Conservation (phyloP, 2,329 filamentous ascomycete species). For the Aspergillus persii region DNA sequence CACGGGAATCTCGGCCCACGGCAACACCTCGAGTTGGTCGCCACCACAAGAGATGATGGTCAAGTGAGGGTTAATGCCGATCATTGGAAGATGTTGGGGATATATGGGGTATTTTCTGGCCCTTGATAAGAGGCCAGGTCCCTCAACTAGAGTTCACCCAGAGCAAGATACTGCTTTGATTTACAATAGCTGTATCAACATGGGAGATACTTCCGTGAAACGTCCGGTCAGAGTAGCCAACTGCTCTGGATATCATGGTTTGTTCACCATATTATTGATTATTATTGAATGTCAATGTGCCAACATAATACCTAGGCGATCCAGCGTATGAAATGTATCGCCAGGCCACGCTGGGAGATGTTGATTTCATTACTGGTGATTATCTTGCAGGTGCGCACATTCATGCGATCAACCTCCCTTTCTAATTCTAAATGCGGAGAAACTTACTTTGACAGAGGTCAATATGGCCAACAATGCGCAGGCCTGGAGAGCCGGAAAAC, state of each 20-base stretch:
- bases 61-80: background rate
- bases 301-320: constrained; percentile 20
- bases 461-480: constrained; percentile 49
- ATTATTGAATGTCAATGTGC: background rate
- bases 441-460: constrained; percentile 30
- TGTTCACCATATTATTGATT: background rate
- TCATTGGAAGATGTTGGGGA: background rate
- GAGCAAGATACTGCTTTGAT: background rate
- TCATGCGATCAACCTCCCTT: background rate
- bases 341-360: constrained; percentile 36
- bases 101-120: background rate
- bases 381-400: constrained; percentile 46
- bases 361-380: constrained; percentile 56
- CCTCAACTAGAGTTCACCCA: too few relatives aligned
- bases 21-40: background rate
- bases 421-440: background rate
- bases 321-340: constrained; percentile 37
- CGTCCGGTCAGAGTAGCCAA: constrained; percentile 34
- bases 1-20: background rate
- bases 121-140: background rate
- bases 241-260: constrained; percentile 33
- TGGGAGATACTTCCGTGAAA: background rate
- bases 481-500: constrained; percentile 39
- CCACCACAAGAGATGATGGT: background rate
- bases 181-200: background rate